Evolutionary conservation across 768 basidiomycete genomes (phyloP), one percentile per base, ranked within the genome.

Genomic region (Tricholoma flavovirens): DNA sequence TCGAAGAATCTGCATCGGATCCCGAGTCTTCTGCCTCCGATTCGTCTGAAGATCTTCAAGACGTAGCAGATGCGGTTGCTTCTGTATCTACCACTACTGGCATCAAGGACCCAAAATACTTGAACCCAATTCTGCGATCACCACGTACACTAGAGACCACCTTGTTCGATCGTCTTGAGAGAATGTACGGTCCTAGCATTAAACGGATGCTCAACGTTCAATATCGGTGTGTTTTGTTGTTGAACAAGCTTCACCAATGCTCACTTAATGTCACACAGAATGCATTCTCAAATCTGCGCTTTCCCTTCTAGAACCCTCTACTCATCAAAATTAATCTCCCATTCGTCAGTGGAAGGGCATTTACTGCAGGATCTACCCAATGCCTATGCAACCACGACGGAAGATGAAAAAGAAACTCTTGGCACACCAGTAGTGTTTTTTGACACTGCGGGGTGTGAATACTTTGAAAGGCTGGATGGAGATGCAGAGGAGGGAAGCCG

Each of bases 381-480:
- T 32, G 72, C 78, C 14, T 67, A 69, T 9, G 71, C 77, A 2
- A 73, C 69, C 22, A 75, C 69, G 21, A 75, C 75, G 1, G 86
- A 87, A 38, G 85, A 89, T 35, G 74, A 79, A 45, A 83, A 81
- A 58, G 96, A 96, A 54, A 69, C 83, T 3, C 73, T 98, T 5
- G 80, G 76, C 3, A 88, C 80, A 0, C 90, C 93, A 0, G 82
- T 98, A 2, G 83, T 95, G 2, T 99, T 98, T 68, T 92, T 91
- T 62, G 97, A 99, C 66, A 99, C 94, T 0, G 83, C 90, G 3
- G 93, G 94, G 0, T 94, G 91, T 62, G 93, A 97, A 67, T 96
- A 91, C 64, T 97, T 86, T 64, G 97, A 98, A 67, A 75, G 91
- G 14, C 66, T 83, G 0, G 88, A 91, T 30, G 86, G 80, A 0